These are phyloP conservation scores for Septoria petroselini DNA, from an alignment of 2,329 filamentous ascomycete species.

Conservation along the genomic window DNA sequence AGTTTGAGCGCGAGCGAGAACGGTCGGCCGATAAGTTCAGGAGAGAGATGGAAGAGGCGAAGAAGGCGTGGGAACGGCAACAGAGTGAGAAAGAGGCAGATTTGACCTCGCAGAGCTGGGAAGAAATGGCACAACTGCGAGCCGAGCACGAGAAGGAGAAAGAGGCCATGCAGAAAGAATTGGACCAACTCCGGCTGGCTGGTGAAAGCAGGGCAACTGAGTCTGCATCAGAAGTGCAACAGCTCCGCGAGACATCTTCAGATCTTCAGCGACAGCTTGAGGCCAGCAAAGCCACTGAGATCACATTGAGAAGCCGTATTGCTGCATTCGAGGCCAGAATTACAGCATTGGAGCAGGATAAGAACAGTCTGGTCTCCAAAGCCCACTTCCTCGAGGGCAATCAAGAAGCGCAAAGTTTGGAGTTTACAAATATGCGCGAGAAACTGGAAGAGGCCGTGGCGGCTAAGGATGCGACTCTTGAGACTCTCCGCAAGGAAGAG, in stretches of 20 bases:
- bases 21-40: constrained; percentile 56
- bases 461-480: constrained; percentile 65
- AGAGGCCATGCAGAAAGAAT: constrained; percentile 57
- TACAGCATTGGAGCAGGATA: constrained; percentile 68
- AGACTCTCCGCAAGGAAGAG: constrained; percentile 87
- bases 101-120: constrained; percentile 60
- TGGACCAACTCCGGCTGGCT: constrained; percentile 51
- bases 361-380: constrained; percentile 72
- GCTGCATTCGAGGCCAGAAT: constrained; percentile 50
- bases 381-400: constrained; percentile 88
- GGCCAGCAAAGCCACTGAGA: constrained; percentile 59
- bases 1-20: constrained; percentile 43
- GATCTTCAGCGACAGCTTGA: constrained; percentile 29
- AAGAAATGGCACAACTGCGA: constrained; percentile 64
- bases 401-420: constrained; percentile 81
- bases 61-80: constrained; percentile 43
- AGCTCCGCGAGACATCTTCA: constrained; percentile 29
- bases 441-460: constrained; percentile 74
- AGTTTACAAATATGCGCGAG: constrained; percentile 77
- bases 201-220: constrained; percentile 55
- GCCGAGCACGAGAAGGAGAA: constrained; percentile 63
- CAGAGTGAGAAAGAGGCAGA: constrained; percentile 56
- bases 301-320: constrained; percentile 55
- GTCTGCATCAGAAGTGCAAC: constrained; percentile 50
- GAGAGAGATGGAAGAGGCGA: constrained; percentile 50